phyloP scores from a whole-genome alignment of 768 basidiomycete genomes.

The Mycena vitilis region DNA sequence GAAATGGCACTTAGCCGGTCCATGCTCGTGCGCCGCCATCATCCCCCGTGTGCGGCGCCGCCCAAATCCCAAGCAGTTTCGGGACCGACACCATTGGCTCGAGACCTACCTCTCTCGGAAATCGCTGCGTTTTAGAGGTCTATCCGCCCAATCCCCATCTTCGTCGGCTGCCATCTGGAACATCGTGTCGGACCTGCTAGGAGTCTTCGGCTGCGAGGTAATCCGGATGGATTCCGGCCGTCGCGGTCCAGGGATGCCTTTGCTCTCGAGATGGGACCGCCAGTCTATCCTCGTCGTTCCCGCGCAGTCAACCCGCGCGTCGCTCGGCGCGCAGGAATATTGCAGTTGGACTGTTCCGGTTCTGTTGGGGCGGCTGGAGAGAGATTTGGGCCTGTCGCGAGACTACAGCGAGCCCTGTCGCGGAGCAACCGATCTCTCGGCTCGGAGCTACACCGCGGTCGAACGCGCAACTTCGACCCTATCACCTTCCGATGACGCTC shows the following conservation, averaged over 20 bases:
- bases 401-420: conserved; percentile 42
- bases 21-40: conserved; percentile 59
- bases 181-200: conserved; percentile 53
- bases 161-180: conserved; percentile 54
- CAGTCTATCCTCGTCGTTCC: conserved; percentile 37
- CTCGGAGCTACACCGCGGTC: conserved; percentile 5
- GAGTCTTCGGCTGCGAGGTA: conserved; percentile 56
- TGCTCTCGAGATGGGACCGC: conserved; percentile 31
- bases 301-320: conserved; percentile 27
- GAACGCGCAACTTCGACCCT: not conserved
- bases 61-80: conserved; percentile 45
- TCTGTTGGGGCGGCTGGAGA: conserved; percentile 42
- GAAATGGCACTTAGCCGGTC: conserved; percentile 46
- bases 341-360: conserved; percentile 35
- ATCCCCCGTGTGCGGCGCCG: conserved; percentile 51
- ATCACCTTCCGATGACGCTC: conserved; percentile 1
- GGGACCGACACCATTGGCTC: conserved; percentile 59
- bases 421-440: conserved; percentile 23
- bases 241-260: conserved; percentile 17
- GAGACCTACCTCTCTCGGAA: conserved; percentile 59
- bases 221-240: conserved; percentile 33
- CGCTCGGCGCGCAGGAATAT: conserved; percentile 26
- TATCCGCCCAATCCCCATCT: conserved; percentile 29
- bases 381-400: conserved; percentile 48
- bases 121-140: conserved; percentile 43